Evolutionary conservation across 495 filamentous ascomycete species (phyloP), one percentile per base, ranked within the genome.

Genomic region (Xeromyces bisporus): DNA sequence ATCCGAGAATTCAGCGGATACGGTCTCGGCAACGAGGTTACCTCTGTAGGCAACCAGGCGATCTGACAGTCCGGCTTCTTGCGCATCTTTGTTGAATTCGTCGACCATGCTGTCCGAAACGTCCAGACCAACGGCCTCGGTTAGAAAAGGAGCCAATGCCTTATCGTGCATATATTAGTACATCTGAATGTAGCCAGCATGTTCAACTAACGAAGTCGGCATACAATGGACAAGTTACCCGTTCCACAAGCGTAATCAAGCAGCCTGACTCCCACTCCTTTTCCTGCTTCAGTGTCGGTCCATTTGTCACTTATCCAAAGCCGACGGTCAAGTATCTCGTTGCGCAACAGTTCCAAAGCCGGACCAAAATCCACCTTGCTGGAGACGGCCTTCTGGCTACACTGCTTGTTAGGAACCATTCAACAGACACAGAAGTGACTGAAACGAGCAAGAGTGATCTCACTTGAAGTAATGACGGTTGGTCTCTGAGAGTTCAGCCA

Each of bases 181-280:
- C n/a, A 21, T 21, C 20, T 9, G 9, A 9, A 21, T n/a, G n/a
- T n/a, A n/a, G n/a, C n/a, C n/a, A 8, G 6, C 26, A 28, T 7
- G 11, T 6, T 7, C 26, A 7, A 18, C 3, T 26, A 7, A 25
- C 8, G 18, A 12, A 29, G 23, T 23, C 3, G 18, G 37, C 60
- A 41, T 43, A 69, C 68, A 37, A 60, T 51, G 4, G 70, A 71
- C 38, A 80, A 58, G 38, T 61, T 33, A 3, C 79, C 80, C 11
- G 77, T 71, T 2, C 80, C 80, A 36, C 75, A 82, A 27, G 80
- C 80, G 51, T 83, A 86, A 39, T 86, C 80, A 7, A 86, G 54
- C 29, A 82, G 43, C 18, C 64, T 60, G 26, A 78, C 55, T 16
- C 65, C 51, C 34, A 60, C 58, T 26, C 40, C 51, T n/a, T 54